Base-by-base conservation (phyloP, 1,284 basidiomycete genomes). In the Lentinula novae-zelandiae region DNA sequence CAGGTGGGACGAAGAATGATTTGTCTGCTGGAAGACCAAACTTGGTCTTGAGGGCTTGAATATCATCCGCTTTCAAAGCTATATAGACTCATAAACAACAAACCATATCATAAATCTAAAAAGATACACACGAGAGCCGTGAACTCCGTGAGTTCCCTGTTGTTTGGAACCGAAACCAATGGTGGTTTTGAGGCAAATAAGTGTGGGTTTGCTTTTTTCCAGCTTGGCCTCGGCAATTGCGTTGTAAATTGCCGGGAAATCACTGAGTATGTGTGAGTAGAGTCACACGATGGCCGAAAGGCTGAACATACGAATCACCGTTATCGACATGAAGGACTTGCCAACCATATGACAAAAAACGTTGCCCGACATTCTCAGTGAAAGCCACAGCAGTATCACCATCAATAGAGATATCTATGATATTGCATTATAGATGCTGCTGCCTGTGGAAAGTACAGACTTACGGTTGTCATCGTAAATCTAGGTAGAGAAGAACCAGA, bases 51-150 rank as follows among this genome's bases (percentile, higher is more conserved):
- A 98, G 78, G 64, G 87, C 75, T 64, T 79, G 81, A 60, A 96
- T 92, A 74, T 98, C 95, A 72, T 98, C 96, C 39, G 90, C 82
- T 85, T 97, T 97, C 70, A 98, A 83, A 63, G 96, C 92, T 90
- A 71, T 56, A 27, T 58, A 58, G 53, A 51, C 12, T 59, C 53
- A 46, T 64, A 51, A 58, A 54, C 58, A 33, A 49, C 60, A 20
- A 31, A 51, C 9, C 53, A 36, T 10, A n/a, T 15, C 33, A 60
- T 57, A 39, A 20, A 8, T 15, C 5, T 15, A 5, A 31, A 53
- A 36, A 53, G 59, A 50, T 56, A 78, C 90, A 70, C 69, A 92
- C 91, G 92, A 71, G 91, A 71, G 68, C 96, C 96, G 76, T 98
- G 95, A 65, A 97, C 93, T 68, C 92, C 92, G 70, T 96, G 94